Base-by-base conservation (phyloP, 208 protist genomes). In the Acanthamoeba sp. region DNA sequence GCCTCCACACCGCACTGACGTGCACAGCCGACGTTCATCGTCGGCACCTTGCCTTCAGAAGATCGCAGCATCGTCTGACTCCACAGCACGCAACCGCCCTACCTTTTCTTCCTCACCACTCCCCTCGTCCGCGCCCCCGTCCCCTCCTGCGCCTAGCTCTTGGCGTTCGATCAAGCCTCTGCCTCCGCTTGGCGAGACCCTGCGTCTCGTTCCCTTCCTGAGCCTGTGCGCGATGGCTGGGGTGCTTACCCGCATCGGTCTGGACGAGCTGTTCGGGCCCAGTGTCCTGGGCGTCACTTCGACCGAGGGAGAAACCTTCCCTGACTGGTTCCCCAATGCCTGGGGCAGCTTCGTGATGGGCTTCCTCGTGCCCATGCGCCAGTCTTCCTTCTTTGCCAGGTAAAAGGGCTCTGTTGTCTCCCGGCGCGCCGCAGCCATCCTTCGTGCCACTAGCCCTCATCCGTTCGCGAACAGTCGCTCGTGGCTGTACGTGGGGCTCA, bases 281-380 rank as follows among this genome's bases (percentile, higher is more conserved):
- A 10, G 0, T 20, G 87, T 92, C 18, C 87, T 92, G 29, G 57
- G 16, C 22, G 87, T 55, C n/a, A 92, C 87, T 24, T 92, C 87
- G 40, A 55, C 50, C 64, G 50, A 40, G 32, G 38, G 38, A 24
- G 32, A 34, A 18, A 92, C 87, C 64, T 92, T 92, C 34, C 87
- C 87, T 36, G 57, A 73, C 64, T 92, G 87, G 87, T 92, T 92
- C 42, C 16, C 87, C 87, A 92, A 92, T 27, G 87, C 57, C 10
- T 92, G 87, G 87, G 87, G 87, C 2, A 92, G 59, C 55, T 92
- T 92, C 45, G 87, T 92, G 20, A 92, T 92, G 87, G 87, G 87
- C 29, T 92, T 92, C 64, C 20, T 92, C 22, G 64, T 48, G 20
- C 59, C 64, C 12, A 14, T 55, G 36, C 87, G 55, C 27, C 57